These are phyloP conservation scores for Vickermania ingenoplastis DNA, from an alignment of 208 protist genomes.

Conservation along the genomic window DNA sequence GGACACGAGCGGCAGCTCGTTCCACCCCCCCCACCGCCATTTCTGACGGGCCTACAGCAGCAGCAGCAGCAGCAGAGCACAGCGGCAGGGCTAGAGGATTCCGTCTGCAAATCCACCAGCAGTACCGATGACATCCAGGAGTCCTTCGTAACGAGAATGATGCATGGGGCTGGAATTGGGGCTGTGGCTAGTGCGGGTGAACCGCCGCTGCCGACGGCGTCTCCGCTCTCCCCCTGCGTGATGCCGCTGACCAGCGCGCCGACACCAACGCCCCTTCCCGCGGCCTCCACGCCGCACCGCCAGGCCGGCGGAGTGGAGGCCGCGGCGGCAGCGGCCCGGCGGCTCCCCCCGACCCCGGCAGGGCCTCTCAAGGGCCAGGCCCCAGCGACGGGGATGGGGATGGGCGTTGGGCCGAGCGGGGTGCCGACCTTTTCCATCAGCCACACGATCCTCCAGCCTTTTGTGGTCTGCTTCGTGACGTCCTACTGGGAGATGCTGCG, in stretches of 20 bases:
- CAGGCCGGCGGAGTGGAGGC: too few relatives aligned
- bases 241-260: background rate
- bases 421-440: conserved; percentile 21
- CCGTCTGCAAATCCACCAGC: background rate
- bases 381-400: too few relatives aligned
- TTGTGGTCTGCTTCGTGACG: conserved; percentile 34
- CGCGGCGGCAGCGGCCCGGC: background rate
- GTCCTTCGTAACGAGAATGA: background rate
- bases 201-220: background rate
- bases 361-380: too few relatives aligned
- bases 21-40: background rate
- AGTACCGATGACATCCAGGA: background rate
- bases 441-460: conserved; percentile 28
- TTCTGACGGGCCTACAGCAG: background rate
- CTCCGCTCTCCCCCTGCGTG: background rate
- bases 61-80: background rate
- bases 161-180: background rate
- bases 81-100: background rate
- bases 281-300: background rate
- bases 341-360: too few relatives aligned
- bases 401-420: background rate
- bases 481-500: conserved; percentile 48
- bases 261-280: background rate
- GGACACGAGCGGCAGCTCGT: background rate
- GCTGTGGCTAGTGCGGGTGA: background rate